Evolutionary conservation across 1,139 yeast species (phyloP).

Genomic region (Lodderomyces theae): DNA sequence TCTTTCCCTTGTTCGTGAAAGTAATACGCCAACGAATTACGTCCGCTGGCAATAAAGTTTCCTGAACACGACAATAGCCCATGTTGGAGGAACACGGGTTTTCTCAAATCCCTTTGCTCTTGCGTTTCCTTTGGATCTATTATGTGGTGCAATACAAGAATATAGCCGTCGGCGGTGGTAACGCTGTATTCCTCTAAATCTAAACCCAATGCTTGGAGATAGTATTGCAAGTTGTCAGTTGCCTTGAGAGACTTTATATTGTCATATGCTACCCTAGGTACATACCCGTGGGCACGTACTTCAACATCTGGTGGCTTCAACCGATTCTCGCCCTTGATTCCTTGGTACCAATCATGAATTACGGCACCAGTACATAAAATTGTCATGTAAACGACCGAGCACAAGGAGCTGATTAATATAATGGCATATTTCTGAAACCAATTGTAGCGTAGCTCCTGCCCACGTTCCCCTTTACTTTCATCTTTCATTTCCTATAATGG

Average conservation of each 20-base stretch:
- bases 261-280: constrained; percentile 31
- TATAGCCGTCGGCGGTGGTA: constrained; percentile 78
- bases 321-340: constrained; percentile 23
- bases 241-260: constrained; percentile 28
- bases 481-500: neutral
- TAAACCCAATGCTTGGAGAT: constrained; percentile 58
- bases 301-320: constrained; percentile 8
- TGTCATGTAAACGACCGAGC: constrained; percentile 29
- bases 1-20: constrained; percentile 68
- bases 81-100: constrained; percentile 75
- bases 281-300: constrained; percentile 20
- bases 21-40: constrained; percentile 67
- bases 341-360: constrained; percentile 25
- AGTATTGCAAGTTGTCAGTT: constrained; percentile 50
- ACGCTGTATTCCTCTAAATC: constrained; percentile 58
- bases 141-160: constrained; percentile 61
- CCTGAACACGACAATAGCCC: constrained; percentile 88
- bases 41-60: constrained; percentile 76
- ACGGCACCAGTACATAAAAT: constrained; percentile 26
- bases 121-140: constrained; percentile 48
- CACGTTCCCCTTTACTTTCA: neutral
- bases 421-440: constrained; percentile 17
- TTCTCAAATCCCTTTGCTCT: constrained; percentile 25
- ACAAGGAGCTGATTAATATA: constrained; percentile 26
- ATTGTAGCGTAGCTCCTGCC: neutral